Evolutionary conservation across 129 eudicot genomes (phyloP), one percentile per base, ranked within the genome.

Genomic region (Helianthus tuberosus): DNA sequence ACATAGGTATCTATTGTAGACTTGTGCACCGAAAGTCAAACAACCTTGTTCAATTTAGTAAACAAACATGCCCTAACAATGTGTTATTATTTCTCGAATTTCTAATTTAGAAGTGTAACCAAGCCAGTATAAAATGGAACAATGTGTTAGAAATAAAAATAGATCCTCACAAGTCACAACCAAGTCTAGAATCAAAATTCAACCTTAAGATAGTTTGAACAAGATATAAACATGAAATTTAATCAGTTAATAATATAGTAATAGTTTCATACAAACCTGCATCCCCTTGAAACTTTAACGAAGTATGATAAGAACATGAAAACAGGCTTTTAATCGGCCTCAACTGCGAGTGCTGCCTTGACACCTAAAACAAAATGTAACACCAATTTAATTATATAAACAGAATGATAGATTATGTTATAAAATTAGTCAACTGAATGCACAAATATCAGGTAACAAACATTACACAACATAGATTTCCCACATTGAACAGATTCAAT

Each of bases 231-330:
- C 6, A 4, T 17, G 1, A 32, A 23, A 60, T 0, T 4, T 60
- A 12, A 27, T 25, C 4, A 60, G 29, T 5, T 32, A 13, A 70
- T 64, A 41, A 70, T 64, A 41, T 55, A 25, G 77, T 52, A 43
- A 64, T 64, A 27, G 36, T 32, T 32, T 32, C 4, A 32, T 32
- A 53, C 32, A 67, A 79, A 72, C 73, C 73, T 79, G 58, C 54
- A 71, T 78, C 64, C 60, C 60, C 51, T 51, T 60, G 66, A 64
- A 79, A 29, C 27, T 29, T 72, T 15, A 44, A 11, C 32, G 78
- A 53, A 11, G 78, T 79, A 10, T 64, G 78, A 79, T 72, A 79
- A 64, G 73, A 72, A 46, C 62, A 71, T 9, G 78, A 8, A 16
- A 29, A 46, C 12, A 79, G 4, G 73, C 50, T 72, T 64, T 54